Evolutionary conservation across 306 rosid genomes (phyloP).

Genomic region (Dryas drummondii): DNA sequence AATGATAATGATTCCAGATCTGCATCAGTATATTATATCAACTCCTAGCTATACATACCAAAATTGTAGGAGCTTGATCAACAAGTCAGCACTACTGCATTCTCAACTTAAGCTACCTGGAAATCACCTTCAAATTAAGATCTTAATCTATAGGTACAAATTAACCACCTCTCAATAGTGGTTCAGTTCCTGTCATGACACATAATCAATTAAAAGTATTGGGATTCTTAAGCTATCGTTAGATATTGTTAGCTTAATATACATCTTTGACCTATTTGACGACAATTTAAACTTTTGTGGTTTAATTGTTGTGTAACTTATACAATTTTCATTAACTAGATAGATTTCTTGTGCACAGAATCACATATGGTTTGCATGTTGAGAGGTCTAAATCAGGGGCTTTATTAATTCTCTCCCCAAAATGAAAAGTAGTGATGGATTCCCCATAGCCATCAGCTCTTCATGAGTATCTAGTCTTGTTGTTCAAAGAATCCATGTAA

Average conservation of each 20-base stretch:
- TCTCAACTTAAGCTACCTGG: too few relatives aligned
- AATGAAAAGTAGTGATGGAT: slow-evolving; percentile 7
- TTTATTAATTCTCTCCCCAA: background rate
- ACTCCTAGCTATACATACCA: background rate
- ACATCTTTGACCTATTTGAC: too few relatives aligned
- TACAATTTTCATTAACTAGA: background rate
- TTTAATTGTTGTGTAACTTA: too few relatives aligned
- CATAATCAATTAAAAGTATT: too few relatives aligned
- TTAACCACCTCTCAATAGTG: too few relatives aligned
- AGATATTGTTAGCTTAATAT: too few relatives aligned
- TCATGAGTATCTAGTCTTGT: background rate
- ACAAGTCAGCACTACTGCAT: background rate
- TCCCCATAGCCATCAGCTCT: slow-evolving; percentile 20
- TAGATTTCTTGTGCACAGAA: background rate
- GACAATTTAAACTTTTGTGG: too few relatives aligned
- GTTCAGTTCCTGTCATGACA: too few relatives aligned
- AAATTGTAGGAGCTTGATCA: background rate
- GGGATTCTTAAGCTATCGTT: too few relatives aligned
- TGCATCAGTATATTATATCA: background rate
- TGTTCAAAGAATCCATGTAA: background rate
- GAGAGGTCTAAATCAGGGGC: slow-evolving; percentile 1
- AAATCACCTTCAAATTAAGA: too few relatives aligned
- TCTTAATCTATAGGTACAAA: too few relatives aligned
- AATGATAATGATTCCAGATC: background rate
- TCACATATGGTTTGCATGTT: background rate